A percentile compares a stretch with the other conserved stretches of the same genome.
Evolutionary conservation across 2,329 filamentous ascomycete genomes (phyloP).

Genomic region (Clarireedia sp.): DNA sequence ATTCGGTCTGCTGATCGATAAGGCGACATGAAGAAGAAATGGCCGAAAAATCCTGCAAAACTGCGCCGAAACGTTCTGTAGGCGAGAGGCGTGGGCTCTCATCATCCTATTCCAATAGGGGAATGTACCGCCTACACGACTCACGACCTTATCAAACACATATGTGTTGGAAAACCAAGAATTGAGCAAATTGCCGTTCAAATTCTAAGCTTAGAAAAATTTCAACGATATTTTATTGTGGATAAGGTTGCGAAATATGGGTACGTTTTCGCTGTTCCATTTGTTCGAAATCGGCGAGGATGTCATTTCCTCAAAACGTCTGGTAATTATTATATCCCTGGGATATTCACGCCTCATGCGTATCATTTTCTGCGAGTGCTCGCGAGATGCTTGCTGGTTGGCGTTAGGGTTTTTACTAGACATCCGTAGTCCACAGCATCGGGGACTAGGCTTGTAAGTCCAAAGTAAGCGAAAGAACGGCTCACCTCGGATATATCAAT

Average conservation of each 20-base stretch:
- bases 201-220: too few species aligned
- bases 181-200: too few species aligned
- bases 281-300: too few species aligned
- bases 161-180: too few species aligned
- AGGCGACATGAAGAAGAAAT: background rate
- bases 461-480: constrained; percentile 1
- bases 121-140: too few species aligned
- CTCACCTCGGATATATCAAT: constrained; percentile 6
- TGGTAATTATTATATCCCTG: background rate
- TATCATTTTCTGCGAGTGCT: background rate
- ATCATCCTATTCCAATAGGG: too few species aligned
- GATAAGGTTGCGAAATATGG: too few species aligned
- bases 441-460: constrained; percentile 4
- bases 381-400: background rate
- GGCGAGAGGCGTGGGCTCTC: too few species aligned
- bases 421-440: background rate
- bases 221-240: too few species aligned
- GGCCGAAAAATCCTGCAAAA: background rate
- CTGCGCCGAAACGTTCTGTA: background rate
- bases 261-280: too few species aligned
- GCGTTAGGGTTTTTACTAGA: background rate
- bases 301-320: background rate
- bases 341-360: background rate
- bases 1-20: background rate
- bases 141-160: too few species aligned